Evolutionary conservation across 495 filamentous ascomycete genomes (phyloP).

Genomic region (Neurospora sublineolata): DNA sequence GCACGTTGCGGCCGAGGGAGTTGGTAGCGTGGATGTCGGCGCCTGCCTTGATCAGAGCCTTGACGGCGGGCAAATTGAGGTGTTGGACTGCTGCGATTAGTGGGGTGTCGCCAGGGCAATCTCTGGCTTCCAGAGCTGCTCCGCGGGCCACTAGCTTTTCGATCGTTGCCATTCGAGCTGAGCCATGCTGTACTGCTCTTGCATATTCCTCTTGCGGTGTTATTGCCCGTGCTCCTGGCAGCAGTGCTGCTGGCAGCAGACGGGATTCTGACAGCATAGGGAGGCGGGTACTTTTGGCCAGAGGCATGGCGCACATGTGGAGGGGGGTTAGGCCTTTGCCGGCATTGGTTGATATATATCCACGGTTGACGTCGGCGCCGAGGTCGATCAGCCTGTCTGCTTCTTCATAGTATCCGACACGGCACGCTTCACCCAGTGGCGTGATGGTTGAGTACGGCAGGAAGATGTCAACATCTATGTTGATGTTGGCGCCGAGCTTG

Average conservation of each 20-base stretch:
- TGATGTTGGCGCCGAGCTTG: constrained; percentile 21
- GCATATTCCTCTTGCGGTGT: neutral
- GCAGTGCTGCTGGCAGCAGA: too few relatives aligned
- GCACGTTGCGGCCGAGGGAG: constrained; percentile 6
- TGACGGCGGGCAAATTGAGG: constrained; percentile 10
- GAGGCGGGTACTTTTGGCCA: constrained; percentile 6
- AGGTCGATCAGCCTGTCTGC: constrained; percentile 22
- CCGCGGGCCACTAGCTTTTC: constrained; percentile 17
- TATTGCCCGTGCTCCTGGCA: too few relatives aligned
- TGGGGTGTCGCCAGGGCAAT: constrained; percentile 22
- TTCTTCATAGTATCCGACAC: constrained; percentile 18
- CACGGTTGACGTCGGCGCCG: constrained; percentile 18
- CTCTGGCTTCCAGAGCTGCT: constrained; percentile 17
- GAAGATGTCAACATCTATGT: constrained; percentile 20
- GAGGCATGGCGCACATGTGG: constrained; percentile 23
- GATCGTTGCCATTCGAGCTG: constrained; percentile 15
- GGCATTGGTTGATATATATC: constrained; percentile 12
- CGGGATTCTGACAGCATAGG: neutral
- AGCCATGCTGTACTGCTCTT: neutral
- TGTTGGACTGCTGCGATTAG: constrained; percentile 17
- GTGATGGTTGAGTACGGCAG: constrained; percentile 23
- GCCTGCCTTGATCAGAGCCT: constrained; percentile 11
- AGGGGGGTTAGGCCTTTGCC: constrained; percentile 16
- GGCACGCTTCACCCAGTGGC: constrained; percentile 28
- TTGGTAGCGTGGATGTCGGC: constrained; percentile 12